Percentiles rank a stretch among this genome's conserved stretches.
These are phyloP conservation scores for Gynostemma pentaphyllum DNA, from an alignment of 306 rosid genomes.

Conservation along the genomic window DNA sequence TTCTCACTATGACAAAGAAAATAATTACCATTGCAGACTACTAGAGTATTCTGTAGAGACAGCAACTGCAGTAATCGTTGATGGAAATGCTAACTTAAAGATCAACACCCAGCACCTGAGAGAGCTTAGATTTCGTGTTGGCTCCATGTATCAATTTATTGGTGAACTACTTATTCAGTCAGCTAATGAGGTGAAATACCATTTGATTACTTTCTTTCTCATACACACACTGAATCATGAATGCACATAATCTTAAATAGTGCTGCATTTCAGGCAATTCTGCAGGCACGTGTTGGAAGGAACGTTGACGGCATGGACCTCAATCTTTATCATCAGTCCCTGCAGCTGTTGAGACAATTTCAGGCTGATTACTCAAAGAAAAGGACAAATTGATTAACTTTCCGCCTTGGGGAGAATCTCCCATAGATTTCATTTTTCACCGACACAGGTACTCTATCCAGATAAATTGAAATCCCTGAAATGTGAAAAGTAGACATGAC, in stretches of 20 bases:
- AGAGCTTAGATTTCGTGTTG: conserved; percentile 49
- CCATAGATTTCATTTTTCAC: background rate
- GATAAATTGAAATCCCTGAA: conserved; percentile 2
- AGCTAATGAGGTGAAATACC: conserved; percentile 45
- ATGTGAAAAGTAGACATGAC: background rate
- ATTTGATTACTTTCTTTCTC: background rate
- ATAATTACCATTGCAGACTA: conserved; percentile 27
- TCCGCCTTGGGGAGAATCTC: background rate
- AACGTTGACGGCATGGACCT: conserved; percentile 89
- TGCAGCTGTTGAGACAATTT: conserved; percentile 58
- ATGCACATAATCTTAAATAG: conserved; percentile 1
- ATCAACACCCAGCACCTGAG: conserved; percentile 45
- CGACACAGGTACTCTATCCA: conserved; percentile 3
- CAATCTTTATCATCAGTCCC: conserved; percentile 63
- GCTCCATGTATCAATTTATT: conserved; percentile 71
- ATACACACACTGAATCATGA: background rate
- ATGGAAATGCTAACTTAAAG: conserved; percentile 38
- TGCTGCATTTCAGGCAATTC: conserved; percentile 38
- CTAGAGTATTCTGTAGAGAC: conserved; percentile 51
- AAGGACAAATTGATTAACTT: conserved; percentile 19
- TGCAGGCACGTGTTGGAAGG: conserved; percentile 74
- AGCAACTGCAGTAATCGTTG: conserved; percentile 40
- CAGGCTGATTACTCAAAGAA: conserved; percentile 45
- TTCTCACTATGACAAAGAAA: background rate
- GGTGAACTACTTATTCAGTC: conserved; percentile 64